Percentiles rank a stretch among this genome's conserved stretches.
phyloP scores from a whole-genome alignment of 305 asterid genomes.

The Ajuga reptans region DNA sequence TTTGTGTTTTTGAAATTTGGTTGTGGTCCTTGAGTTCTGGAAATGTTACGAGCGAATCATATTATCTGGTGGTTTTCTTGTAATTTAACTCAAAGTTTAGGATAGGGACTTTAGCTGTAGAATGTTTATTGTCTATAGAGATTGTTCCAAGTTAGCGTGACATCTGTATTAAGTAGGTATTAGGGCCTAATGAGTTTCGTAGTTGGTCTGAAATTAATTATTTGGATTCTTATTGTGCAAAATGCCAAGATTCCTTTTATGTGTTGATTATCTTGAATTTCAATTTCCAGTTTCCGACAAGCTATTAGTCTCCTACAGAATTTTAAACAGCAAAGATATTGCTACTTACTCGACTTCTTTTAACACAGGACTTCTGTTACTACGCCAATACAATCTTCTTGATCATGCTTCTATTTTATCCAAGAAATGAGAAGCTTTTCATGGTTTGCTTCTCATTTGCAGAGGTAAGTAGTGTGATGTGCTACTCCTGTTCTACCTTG shows the following conservation, averaged over 20 bases:
- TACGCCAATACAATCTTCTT: constrained; percentile 86
- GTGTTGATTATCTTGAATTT: background rate
- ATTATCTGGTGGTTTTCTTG: background rate
- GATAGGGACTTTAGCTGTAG: background rate
- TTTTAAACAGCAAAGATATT: background rate
- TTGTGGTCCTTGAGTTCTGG: background rate
- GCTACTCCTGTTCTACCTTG: background rate
- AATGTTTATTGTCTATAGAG: background rate
- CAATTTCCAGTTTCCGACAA: background rate
- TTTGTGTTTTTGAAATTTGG: background rate
- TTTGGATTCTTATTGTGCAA: background rate
- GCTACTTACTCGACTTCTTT: constrained; percentile 11
- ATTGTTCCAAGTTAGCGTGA: background rate
- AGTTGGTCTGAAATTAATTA: background rate
- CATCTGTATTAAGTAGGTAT: background rate
- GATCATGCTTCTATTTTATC: constrained; percentile 73
- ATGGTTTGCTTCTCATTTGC: constrained; percentile 99
- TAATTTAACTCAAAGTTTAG: background rate
- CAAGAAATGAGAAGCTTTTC: constrained; percentile 83
- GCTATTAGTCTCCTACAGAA: background rate
- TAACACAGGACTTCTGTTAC: constrained; percentile 85
- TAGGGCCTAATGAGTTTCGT: background rate
- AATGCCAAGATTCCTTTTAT: background rate
- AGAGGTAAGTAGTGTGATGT: constrained; percentile 50
- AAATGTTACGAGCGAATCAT: background rate